Evolutionary conservation across 805 yeast genomes (phyloP), one percentile per base, ranked within the genome.

Genomic region (Barnettozyma sucrosica): DNA sequence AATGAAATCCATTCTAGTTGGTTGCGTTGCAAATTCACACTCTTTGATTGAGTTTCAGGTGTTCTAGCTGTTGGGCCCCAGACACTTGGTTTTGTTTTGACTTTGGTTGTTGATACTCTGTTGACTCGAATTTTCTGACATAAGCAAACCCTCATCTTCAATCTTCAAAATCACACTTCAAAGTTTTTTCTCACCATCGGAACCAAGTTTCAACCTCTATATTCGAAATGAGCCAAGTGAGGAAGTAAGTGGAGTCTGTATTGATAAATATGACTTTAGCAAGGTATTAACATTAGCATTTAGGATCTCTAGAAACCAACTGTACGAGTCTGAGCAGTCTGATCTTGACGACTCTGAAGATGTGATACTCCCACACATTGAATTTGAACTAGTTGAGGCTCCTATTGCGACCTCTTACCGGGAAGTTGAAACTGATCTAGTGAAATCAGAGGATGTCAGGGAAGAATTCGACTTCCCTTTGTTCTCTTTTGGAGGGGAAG

Each of bases 401-500:
- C 36, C 32, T 28, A n/a, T 13, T 3, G 32, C 11, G 13, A 14
- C 32, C n/a, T 13, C 16, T 13, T 5, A 28, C 32, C 16, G 5
- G 32, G 16, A 28, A 4, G n/a, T 4, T 28, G 5, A 28, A 28
- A 11, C 5, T 13, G 32, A 28, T 13, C 16, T 9, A 11, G n/a
- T n/a, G 4, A 26, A 26, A 7, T 4, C 24, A 20, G 38, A 16
- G 2, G 47, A 43, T 13, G 26, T 28, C 3, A 20, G 30, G 13
- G 57, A 53, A 13, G 62, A 55, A 46, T 61, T 57, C 46, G 65
- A 61, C 19, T 59, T 61, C 45, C 63, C 65, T 1, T 36, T 61
- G 26, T 61, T 61, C 48, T 61, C 65, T 2, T 52, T 56, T 36
- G 61, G 56, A 34, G 59, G 49, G 6, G 45, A 20, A 16, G 48